These are phyloP conservation scores for Pseudogymnoascus sp. DNA, from an alignment of 2,329 filamentous ascomycete genomes.

Conservation along the genomic window DNA sequence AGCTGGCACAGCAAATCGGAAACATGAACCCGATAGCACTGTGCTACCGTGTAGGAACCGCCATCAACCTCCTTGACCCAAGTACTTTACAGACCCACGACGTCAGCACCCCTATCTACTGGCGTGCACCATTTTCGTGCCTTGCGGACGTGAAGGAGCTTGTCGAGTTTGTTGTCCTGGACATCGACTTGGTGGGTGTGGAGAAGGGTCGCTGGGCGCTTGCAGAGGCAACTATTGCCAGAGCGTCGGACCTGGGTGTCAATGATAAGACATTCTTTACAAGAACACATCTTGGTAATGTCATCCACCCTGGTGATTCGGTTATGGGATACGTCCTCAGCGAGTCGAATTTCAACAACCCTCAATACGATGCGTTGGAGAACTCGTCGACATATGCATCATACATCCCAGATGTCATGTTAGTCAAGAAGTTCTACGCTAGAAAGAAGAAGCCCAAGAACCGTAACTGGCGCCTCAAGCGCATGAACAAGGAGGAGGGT, in stretches of 20 bases:
- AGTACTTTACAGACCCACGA: slow-evolving; percentile 87
- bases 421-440: slow-evolving; percentile 96
- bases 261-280: slow-evolving; percentile 87
- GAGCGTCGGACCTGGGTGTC: slow-evolving; percentile 74
- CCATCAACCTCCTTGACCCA: slow-evolving; percentile 83
- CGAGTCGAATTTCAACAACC: slow-evolving; percentile 88
- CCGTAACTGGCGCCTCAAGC: slow-evolving; percentile 90
- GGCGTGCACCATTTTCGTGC: slow-evolving; percentile 78
- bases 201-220: slow-evolving; percentile 76
- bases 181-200: slow-evolving; percentile 73
- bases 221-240: slow-evolving; percentile 80
- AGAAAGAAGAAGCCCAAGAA: slow-evolving; percentile 74
- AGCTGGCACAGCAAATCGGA: slow-evolving; percentile 75
- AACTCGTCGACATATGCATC: slow-evolving; percentile 65
- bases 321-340: slow-evolving; percentile 90
- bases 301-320: slow-evolving; percentile 83
- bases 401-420: slow-evolving; percentile 80
- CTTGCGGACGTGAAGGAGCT: slow-evolving; percentile 79
- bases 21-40: slow-evolving; percentile 83
- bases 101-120: slow-evolving; percentile 74
- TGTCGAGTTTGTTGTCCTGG: slow-evolving; percentile 88
- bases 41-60: slow-evolving; percentile 81
- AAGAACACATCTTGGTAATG: slow-evolving; percentile 77
- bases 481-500: slow-evolving; percentile 83
- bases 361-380: slow-evolving; percentile 76